A percentile compares a stretch with the other conserved stretches of the same genome.
These are phyloP conservation scores for Acer campestre DNA, from an alignment of 345 rosid genomes.

Conservation along the genomic window DNA sequence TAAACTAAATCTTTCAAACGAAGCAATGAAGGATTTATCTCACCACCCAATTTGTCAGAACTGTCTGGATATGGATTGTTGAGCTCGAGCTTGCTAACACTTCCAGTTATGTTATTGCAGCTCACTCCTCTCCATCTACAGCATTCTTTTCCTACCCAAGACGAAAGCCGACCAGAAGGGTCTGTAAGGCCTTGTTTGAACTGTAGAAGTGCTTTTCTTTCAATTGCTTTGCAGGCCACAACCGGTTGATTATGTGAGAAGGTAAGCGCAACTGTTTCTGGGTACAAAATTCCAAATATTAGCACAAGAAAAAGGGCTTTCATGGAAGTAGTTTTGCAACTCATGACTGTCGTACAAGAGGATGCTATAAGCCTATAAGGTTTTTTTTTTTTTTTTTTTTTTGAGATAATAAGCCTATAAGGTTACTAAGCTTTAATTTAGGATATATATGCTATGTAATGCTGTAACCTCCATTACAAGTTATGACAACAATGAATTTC, in stretches of 20 bases:
- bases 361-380: too few relatives aligned
- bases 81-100: slow-evolving; percentile 41
- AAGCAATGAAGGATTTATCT: neutral
- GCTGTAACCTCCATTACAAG: too few relatives aligned
- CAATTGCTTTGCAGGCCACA: slow-evolving; percentile 19
- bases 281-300: slow-evolving; percentile 2
- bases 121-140: slow-evolving; percentile 47
- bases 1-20: slow-evolving; percentile 11
- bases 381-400: too few relatives aligned
- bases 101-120: slow-evolving; percentile 35
- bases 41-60: slow-evolving; percentile 9
- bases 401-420: too few relatives aligned
- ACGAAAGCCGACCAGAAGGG: slow-evolving; percentile 38
- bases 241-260: neutral
- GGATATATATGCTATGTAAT: neutral
- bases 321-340: neutral
- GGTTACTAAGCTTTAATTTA: neutral
- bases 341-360: neutral
- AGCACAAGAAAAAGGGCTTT: neutral
- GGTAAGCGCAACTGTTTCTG: neutral
- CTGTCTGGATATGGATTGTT: slow-evolving; percentile 23
- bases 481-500: too few relatives aligned
- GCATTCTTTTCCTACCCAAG: slow-evolving; percentile 55
- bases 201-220: slow-evolving; percentile 43
- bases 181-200: slow-evolving; percentile 41